Base-by-base conservation (phyloP, 2,329 filamentous ascomycete genomes). In the Leptographium procerum region DNA sequence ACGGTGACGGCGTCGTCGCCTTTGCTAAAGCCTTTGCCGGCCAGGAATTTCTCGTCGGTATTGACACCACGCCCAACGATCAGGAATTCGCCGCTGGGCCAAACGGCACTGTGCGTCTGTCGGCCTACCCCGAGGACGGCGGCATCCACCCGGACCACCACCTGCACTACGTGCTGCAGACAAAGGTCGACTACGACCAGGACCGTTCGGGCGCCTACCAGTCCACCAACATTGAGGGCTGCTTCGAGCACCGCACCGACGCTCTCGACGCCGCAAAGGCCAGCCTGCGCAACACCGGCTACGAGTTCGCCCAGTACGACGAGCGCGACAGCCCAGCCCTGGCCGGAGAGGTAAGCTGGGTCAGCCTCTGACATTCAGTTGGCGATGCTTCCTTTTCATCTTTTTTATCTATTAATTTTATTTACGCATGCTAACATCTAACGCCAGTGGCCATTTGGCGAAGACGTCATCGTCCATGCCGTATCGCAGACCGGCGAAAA, bases 361-460 rank as follows among this genome's bases (percentile, higher is more conserved):
- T 50, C 24, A 50, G 47, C 24, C 40, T n/a, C 40, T 3, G 56
- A 60, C 34, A 57, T 57, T 40, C 24, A 43, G 60, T n/a, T 34
- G 31, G n/a, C 22, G 14, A 3, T 26, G 13, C 19, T 24, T 28
- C 16, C 19, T 24, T 28, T 24, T 16, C 14, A 16, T 11, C 10
- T 11, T 10, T 1, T 28, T 53, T 4, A 28, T 26, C 24, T 2
- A 13, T 24, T 3, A n/a, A n/a, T n/a, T n/a, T n/a, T n/a, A n/a
- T 14, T 26, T 33, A 29, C 13, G 13, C 19, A 26, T 5, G 26
- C 47, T 50, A 28, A 50, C 47, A 28, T 9, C 6, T 29, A n/a
- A n/a, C n/a, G n/a, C 3, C 60, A 73, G 58, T 76, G 74, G 73
- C 73, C 74, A 2, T 78, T 71, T 68, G 74, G 74, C 6, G 73